Evolutionary conservation across 345 rosid species (phyloP).

Genomic region (Linum usitatissimum): DNA sequence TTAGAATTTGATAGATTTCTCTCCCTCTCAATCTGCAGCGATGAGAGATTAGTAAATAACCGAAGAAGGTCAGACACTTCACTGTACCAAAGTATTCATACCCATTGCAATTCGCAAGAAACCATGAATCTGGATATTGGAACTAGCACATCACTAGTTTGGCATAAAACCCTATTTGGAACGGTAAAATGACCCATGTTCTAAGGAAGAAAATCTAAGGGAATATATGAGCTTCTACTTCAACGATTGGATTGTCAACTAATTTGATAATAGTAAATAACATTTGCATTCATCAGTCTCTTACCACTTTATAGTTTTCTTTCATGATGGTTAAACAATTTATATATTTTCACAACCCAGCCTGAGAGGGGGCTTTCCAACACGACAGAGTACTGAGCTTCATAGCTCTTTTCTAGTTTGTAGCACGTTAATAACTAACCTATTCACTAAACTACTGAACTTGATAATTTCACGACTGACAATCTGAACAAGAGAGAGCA

Average conservation of each 20-base stretch:
- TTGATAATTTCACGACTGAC: not conserved
- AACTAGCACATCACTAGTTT: not conserved
- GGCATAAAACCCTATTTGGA: not conserved
- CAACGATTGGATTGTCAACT: not conserved
- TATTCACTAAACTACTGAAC: not conserved
- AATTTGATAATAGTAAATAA: too few relatives aligned
- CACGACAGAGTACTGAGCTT: not conserved
- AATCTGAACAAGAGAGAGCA: not conserved
- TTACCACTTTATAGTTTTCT: not conserved
- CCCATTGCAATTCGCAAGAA: not conserved
- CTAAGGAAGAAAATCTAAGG: too few relatives aligned
- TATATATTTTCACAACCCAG: too few relatives aligned
- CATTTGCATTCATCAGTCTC: not conserved
- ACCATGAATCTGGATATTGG: not conserved
- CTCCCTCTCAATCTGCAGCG: constrained; percentile 65
- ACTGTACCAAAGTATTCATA: not conserved
- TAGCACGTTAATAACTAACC: not conserved
- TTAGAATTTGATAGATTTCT: constrained; percentile 50
- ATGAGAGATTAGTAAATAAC: constrained; percentile 3
- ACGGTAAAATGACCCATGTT: not conserved
- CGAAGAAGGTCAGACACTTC: not conserved
- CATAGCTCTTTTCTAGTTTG: not conserved
- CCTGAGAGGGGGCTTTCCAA: too few relatives aligned
- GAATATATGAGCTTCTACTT: not conserved
- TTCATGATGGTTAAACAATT: not conserved